Base-by-base conservation (phyloP, 352 stramenopile species). In the Peronospora belbahrii region DNA sequence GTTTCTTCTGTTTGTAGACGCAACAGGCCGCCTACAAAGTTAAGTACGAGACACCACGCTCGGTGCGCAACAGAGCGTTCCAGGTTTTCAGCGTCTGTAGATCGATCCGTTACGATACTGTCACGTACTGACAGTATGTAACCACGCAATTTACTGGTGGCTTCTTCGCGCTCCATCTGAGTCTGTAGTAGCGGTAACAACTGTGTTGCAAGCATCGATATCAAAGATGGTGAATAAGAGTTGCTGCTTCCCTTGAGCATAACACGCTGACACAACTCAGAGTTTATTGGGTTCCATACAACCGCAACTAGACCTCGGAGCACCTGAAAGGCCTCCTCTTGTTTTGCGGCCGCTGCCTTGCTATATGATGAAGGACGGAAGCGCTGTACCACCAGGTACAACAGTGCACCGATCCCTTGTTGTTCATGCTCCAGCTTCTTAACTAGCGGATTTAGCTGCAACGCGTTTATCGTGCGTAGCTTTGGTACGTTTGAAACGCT, bases 31-130 rank as follows among this genome's bases (percentile, higher is more conserved):
- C 51, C 38, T 0, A 67, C 64, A 43, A 81, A 74, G 27, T 72
- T 51, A 11, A 87, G 52, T 17, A 75, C 59, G 28, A 59, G 51
- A 24, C 75, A 87, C 75, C 75, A 87, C 59, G 75, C 71, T n/a
- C 55, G 49, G 28, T 87, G 75, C 2, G 63, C 66, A 6, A 59
- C 33, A 0, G 75, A 85, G 3, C 68, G 66, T 15, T 67, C 18
- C 3, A 65, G 28, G 13, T 51, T 53, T 10, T 62, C 19, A 7
- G 22, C 25, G 1, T 22, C 38, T 27, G 57, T 52, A 32, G 13
- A 9, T 32, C 17, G 11, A 30, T 32, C 30, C 17, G 24, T 20
- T 20, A 56, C 41, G 17, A 41, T 32, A 17, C 33, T 42, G 9
- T 46, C 41, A 27, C n/a, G 51, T 20, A n/a, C 23, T 14, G 15